Base-by-base conservation (phyloP, 805 yeast genomes). In the Candida insectorum region DNA sequence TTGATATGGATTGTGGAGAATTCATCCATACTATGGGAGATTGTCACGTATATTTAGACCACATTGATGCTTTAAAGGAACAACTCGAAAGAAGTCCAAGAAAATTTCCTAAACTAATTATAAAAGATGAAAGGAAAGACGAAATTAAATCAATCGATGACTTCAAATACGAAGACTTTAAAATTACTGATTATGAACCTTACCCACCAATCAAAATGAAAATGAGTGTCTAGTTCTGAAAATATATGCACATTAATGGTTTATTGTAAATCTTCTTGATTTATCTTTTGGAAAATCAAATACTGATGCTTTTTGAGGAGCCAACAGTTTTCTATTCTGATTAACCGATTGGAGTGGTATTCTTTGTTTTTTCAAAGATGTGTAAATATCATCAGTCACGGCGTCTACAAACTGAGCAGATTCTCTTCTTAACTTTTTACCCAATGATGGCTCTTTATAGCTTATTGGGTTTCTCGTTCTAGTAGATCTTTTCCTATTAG, bases 21-120 rank as follows among this genome's bases (percentile, higher is more conserved):
- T 87, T 93, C 48, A 76, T 91, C 36, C 97, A 93, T 54, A 88
- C 95, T 4, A 62, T 93, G 78, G 99, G 99, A 16, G 99, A 93
- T 58, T 85, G 96, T 1, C 99, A 93, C 54, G 95, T 93, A 6
- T 93, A 93, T 57, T 73, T 77, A 41, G 95, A 93, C 57, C 99
- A 93, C 56, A 77, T 91, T 10, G 96, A 88, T 36, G 96, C 97
- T 1, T 70, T 93, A 42, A 75, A 82, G 47, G 83, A 78, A 47
- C 98, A 93, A 59, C 58, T 85, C 7, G 55, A 65, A 26, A 78
- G 99, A 60, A 58, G 58, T 13, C 97, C 99, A 10, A 72, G 79
- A 40, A 55, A 59, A 13, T 93, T 93, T 62, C 99, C 99, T 4
- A 85, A 72, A 45, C 68, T 93, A 51, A 63, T 53, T 32, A 83